A percentile compares a stretch with the other conserved stretches of the same genome.
phyloP scores from a whole-genome alignment of 192 early-diverging fungal genomes.

The Haplosporangium gracile region DNA sequence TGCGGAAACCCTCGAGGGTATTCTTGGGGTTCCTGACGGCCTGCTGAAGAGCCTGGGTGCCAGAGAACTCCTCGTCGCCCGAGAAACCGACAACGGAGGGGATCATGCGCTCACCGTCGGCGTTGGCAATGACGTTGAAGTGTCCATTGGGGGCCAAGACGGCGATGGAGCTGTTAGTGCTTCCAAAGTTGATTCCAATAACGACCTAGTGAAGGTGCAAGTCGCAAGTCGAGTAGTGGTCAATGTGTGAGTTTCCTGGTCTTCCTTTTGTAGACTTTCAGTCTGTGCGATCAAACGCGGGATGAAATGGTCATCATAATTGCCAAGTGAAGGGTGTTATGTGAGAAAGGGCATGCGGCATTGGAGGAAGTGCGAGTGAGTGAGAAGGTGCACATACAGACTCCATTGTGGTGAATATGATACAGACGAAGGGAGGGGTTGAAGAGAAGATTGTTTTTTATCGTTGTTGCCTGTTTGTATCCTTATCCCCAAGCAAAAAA shows the following conservation, averaged over 20 bases:
- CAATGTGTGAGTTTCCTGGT: background rate
- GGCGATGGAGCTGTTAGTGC: conserved; percentile 86
- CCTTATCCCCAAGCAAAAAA: background rate
- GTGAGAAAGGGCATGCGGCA: background rate
- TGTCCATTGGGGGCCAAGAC: conserved; percentile 55
- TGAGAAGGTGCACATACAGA: conserved; percentile 32
- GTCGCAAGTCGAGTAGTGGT: background rate
- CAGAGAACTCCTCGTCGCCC: conserved; percentile 87
- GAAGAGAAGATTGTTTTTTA: conserved; percentile 7
- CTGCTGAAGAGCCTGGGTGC: conserved; percentile 52
- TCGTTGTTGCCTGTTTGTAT: background rate
- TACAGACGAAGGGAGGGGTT: conserved; percentile 18
- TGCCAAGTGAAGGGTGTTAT: background rate
- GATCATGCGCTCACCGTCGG: conserved; percentile 97
- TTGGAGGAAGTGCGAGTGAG: background rate
- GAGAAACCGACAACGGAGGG: conserved; percentile 95
- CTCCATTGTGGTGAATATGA: conserved; percentile 51
- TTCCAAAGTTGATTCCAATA: conserved; percentile 91
- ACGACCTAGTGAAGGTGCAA: conserved; percentile 38
- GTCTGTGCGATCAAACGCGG: conserved; percentile 4
- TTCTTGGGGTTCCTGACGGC: conserved; percentile 83
- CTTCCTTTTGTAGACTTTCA: conserved; percentile 12
- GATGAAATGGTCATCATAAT: background rate
- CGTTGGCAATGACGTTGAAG: conserved; percentile 88
- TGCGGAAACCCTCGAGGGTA: conserved; percentile 92